Conservation (phyloP, 129 eudicot genomes). For the sunflower (Helianthus annuus) region HanXRQr2.0-SUNRISE NC_035447.2:139711869-139712368, state of each 20-base stretch:
- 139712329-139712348: conserved; percentile 78
- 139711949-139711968: background rate
- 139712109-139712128: conserved; percentile 87
- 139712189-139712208: conserved; percentile 77
- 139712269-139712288: conserved; percentile 89
- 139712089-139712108: background rate
- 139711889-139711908: no score
- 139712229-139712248: conserved; percentile 81
- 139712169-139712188: conserved; percentile 85
- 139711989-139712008: background rate
- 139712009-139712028: background rate
- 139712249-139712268: conserved; percentile 83
- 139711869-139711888: no score
- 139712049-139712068: background rate
- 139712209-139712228: conserved; percentile 83
- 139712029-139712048: background rate
- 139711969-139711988: background rate
- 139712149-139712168: conserved; percentile 76
- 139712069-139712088: background rate
- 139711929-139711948: background rate
- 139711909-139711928: no score
- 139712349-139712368: conserved; percentile 75
- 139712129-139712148: conserved; percentile 90
- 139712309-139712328: conserved; percentile 81
- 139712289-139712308: conserved; percentile 78